Evolutionary conservation across 148 eudicot species (phyloP).

Genomic region (Arctostaphylos glauca): DNA sequence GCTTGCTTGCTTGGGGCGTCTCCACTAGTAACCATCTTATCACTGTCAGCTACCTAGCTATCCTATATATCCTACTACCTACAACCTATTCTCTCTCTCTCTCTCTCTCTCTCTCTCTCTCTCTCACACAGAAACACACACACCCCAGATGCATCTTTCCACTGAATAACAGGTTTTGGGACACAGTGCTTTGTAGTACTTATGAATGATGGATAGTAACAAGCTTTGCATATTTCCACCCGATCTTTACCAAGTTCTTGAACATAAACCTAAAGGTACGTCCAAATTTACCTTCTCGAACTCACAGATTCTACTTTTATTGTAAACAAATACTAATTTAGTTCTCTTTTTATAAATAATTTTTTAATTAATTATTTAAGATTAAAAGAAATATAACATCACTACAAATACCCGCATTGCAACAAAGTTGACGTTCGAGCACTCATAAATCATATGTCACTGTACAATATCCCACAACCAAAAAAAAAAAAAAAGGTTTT

Average conservation of each 20-base stretch:
- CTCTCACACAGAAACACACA: neutral
- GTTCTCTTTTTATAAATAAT: too few relatives aligned
- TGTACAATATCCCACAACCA: too few relatives aligned
- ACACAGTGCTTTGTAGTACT: neutral
- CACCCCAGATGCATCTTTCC: conserved; percentile 17
- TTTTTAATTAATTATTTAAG: too few relatives aligned
- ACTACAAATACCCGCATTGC: too few relatives aligned
- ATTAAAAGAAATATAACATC: too few relatives aligned
- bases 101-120: conserved; percentile 3
- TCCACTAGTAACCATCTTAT: conserved; percentile 43
- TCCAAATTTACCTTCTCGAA: too few relatives aligned
- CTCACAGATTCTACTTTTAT: too few relatives aligned
- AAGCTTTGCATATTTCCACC: neutral
- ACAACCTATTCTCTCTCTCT: conserved; percentile 1
- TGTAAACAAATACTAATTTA: too few relatives aligned
- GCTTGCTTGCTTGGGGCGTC: conserved; percentile 26
- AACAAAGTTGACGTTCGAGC: too few relatives aligned
- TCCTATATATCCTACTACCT: conserved; percentile 3
- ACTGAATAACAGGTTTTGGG: conserved; percentile 11
- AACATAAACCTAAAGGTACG: too few relatives aligned
- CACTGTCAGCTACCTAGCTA: conserved; percentile 29
- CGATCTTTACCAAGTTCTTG: neutral
- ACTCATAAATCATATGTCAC: too few relatives aligned
- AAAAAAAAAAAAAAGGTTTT: too few relatives aligned
- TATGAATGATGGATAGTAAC: neutral